phyloP scores from a whole-genome alignment of 176 grass and related monocot genomes.

The Aegilops speltoides region DNA sequence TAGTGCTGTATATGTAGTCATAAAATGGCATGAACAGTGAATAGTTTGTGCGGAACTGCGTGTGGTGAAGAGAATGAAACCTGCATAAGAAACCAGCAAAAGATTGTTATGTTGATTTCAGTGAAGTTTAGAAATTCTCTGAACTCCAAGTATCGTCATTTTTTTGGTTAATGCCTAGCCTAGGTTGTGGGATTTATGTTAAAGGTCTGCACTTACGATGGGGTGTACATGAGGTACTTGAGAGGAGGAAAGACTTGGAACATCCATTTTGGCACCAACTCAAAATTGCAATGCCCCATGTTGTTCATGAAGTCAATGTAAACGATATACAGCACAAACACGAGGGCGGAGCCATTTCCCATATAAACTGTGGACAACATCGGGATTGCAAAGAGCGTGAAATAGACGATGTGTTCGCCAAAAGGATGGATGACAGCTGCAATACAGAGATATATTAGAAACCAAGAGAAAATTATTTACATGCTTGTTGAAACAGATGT shows the following conservation, averaged over 20 bases:
- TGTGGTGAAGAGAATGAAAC: constrained; percentile 96
- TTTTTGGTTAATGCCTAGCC: neutral
- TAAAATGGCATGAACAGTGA: constrained; percentile 96
- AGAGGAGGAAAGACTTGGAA: constrained; percentile 80
- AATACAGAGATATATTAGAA: neutral
- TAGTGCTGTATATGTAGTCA: constrained; percentile 84
- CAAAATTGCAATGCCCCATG: constrained; percentile 96
- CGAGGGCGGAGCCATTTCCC: constrained; percentile 45
- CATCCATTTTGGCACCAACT: constrained; percentile 80
- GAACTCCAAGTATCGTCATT: neutral
- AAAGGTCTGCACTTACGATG: constrained; percentile 69
- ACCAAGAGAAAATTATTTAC: neutral
- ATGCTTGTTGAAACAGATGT: neutral
- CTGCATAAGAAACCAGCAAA: constrained; percentile 29
- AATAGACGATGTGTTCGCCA: constrained; percentile 88
- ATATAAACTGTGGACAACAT: constrained; percentile 42
- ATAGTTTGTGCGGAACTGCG: constrained; percentile 95
- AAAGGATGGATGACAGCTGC: constrained; percentile 96
- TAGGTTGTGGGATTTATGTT: neutral
- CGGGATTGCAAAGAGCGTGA: constrained; percentile 68
- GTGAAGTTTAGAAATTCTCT: neutral
- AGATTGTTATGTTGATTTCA: neutral
- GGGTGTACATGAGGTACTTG: constrained; percentile 98
- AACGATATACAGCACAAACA: constrained; percentile 43
- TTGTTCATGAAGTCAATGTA: constrained; percentile 99